Percentiles rank a stretch among this genome's conserved stretches.
Evolutionary conservation across 306 rosid species (phyloP).

Genomic region (Lathyrus oleraceus): DNA sequence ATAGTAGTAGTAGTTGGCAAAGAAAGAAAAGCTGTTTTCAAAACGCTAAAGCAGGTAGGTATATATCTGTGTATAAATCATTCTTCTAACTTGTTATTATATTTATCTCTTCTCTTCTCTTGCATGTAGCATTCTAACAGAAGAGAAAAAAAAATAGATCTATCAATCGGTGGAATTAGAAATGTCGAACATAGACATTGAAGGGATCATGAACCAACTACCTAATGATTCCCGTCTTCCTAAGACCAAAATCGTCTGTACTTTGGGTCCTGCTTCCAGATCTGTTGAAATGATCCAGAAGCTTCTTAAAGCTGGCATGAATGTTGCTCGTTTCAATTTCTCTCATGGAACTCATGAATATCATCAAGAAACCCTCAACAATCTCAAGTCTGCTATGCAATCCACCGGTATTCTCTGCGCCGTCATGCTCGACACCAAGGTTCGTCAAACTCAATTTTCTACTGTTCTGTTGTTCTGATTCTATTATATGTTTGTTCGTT

Average conservation of each 20-base stretch:
- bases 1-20: background rate
- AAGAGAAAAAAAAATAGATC: background rate
- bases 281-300: slow-evolving; percentile 76
- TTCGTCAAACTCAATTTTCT: no score
- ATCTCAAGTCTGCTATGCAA: slow-evolving; percentile 82
- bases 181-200: slow-evolving; percentile 84
- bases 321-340: slow-evolving; percentile 92
- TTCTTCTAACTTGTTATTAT: background rate
- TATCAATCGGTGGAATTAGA: background rate
- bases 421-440: slow-evolving; percentile 46
- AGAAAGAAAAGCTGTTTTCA: background rate
- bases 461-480: no score
- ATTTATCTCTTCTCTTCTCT: background rate
- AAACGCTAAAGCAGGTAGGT: background rate
- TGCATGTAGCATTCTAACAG: background rate
- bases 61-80: background rate
- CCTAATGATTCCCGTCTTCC: slow-evolving; percentile 77
- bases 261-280: slow-evolving; percentile 88
- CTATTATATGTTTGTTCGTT: background rate
- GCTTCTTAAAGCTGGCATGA: slow-evolving; percentile 91
- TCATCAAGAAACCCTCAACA: slow-evolving; percentile 86
- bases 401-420: slow-evolving; percentile 81
- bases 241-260: slow-evolving; percentile 90
- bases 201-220: slow-evolving; percentile 71
- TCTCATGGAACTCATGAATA: slow-evolving; percentile 92